Conservation (phyloP, 495 filamentous ascomycete genomes). For the Aspergillus bridgeri region DNA sequence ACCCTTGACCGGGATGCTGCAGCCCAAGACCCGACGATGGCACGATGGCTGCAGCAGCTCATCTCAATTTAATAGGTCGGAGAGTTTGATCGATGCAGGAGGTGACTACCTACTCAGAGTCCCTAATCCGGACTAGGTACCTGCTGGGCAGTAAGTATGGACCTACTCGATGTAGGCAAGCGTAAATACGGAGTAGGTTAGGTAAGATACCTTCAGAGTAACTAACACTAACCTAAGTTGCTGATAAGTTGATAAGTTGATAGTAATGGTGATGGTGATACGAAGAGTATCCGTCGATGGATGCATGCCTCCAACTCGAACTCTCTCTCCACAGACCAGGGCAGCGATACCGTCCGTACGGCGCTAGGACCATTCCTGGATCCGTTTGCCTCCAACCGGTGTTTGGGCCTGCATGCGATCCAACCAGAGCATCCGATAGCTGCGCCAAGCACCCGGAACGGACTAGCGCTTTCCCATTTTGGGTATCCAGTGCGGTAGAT, state of each 20-base stretch:
- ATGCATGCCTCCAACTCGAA: not conserved
- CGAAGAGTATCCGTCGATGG: no score
- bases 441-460: constrained; percentile 18
- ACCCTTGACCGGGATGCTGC: not conserved
- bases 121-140: no score
- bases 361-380: not conserved
- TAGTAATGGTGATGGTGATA: no score
- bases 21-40: not conserved
- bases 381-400: constrained; percentile 1
- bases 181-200: no score
- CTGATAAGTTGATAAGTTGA: no score
- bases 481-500: not conserved
- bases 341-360: not conserved
- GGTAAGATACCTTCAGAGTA: no score
- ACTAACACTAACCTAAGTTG: no score
- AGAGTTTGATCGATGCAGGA: not conserved
- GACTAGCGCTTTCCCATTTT: constrained; percentile 8
- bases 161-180: no score
- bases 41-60: not conserved
- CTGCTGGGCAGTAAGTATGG: no score
- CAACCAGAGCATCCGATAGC: constrained; percentile 16
- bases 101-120: no score
- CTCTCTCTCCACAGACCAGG: not conserved
- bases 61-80: not conserved
- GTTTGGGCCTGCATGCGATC: constrained; percentile 1